Conservation (phyloP, 1,284 basidiomycete species). For the Cystobasidiaceae sp. region DNA sequence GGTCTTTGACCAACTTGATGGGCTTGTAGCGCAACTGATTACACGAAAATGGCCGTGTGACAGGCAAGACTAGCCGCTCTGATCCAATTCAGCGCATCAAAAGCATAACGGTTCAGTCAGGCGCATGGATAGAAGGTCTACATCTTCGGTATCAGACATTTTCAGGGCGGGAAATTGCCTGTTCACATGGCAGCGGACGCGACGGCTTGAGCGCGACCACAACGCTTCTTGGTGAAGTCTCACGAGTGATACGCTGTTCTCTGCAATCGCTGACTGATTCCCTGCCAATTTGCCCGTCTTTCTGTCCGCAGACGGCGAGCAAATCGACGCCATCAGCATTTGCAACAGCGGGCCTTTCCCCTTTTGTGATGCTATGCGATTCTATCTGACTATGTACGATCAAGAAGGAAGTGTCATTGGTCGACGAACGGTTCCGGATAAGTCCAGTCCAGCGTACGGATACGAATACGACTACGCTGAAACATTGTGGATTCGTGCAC, state of each 20-base stretch:
- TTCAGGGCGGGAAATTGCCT: background rate
- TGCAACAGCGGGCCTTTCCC: conserved; percentile 29
- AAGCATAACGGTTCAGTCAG: conserved; percentile 6
- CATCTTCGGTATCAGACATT: conserved; percentile 1
- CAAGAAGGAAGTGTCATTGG: background rate
- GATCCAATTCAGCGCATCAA: conserved; percentile 4
- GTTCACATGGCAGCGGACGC: background rate
- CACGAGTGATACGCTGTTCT: too few relatives aligned
- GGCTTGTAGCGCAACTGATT: too few relatives aligned
- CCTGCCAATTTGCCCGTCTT: too few relatives aligned
- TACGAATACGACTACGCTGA: conserved; percentile 28
- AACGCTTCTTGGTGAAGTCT: too few relatives aligned
- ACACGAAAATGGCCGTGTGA: background rate
- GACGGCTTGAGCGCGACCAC: background rate
- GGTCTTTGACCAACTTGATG: too few relatives aligned
- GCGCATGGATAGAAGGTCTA: conserved; percentile 17
- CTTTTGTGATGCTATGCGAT: conserved; percentile 17
- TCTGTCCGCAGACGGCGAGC: conserved; percentile 12
- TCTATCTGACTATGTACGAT: conserved; percentile 11
- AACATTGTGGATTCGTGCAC: conserved; percentile 9
- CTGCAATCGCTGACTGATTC: too few relatives aligned
- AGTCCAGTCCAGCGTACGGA: conserved; percentile 15
- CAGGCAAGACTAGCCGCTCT: background rate
- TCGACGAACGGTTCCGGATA: conserved; percentile 14
- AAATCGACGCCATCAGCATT: conserved; percentile 18